Evolutionary conservation across 192 early-diverging fungal species (phyloP).

Genomic region (Glomus cerebriforme): DNA sequence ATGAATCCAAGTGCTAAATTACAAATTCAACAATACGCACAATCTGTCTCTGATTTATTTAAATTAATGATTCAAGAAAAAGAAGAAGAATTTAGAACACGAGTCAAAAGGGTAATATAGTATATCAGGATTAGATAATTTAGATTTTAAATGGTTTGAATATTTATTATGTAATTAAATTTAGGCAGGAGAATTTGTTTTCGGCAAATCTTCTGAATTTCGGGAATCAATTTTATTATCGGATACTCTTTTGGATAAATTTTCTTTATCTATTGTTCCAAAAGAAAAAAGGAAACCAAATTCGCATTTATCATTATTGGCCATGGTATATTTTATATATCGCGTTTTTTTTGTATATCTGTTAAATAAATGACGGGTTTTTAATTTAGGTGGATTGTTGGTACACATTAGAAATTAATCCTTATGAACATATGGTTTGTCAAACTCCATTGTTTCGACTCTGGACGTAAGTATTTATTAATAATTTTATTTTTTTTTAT

Average conservation of each 20-base stretch:
- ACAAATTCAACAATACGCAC: slow-evolving; percentile 88
- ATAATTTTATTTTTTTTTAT: slow-evolving; percentile 3
- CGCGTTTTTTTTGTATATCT: neutral
- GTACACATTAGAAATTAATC: slow-evolving; percentile 79
- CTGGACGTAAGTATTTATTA: slow-evolving; percentile 65
- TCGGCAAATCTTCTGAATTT: slow-evolving; percentile 64
- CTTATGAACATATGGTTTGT: slow-evolving; percentile 93
- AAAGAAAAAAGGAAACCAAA: slow-evolving; percentile 72
- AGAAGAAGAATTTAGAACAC: slow-evolving; percentile 69
- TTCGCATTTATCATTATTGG: slow-evolving; percentile 91
- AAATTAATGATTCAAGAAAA: slow-evolving; percentile 93
- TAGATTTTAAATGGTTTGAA: too few species aligned
- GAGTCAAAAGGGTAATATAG: slow-evolving; percentile 62
- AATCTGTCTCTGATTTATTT: slow-evolving; percentile 87
- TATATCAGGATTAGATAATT: neutral
- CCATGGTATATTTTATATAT: slow-evolving; percentile 63
- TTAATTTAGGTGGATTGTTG: slow-evolving; percentile 75
- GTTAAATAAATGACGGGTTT: neutral
- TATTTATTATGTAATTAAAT: neutral
- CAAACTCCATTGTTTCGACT: slow-evolving; percentile 94
- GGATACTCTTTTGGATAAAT: slow-evolving; percentile 82
- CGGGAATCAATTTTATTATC: slow-evolving; percentile 73
- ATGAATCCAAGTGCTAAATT: slow-evolving; percentile 85
- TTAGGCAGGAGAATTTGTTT: slow-evolving; percentile 82
- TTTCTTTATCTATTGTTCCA: slow-evolving; percentile 83